phyloP scores from a whole-genome alignment of 139 green algal species.

The Asterochloris erici region DNA sequence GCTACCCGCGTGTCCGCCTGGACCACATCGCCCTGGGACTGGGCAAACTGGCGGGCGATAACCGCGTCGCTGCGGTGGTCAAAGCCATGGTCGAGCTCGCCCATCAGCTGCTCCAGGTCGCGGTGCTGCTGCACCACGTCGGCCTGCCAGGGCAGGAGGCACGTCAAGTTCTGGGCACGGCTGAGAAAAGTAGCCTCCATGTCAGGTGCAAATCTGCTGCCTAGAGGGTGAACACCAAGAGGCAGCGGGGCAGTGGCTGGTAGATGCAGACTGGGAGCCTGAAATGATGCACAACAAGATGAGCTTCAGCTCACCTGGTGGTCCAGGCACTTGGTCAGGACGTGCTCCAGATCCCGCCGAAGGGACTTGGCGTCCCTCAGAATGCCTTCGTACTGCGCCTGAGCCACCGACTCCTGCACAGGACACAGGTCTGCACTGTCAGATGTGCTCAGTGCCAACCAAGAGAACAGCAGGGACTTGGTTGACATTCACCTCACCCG shows the following conservation, averaged over 20 bases:
- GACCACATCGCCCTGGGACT: slow-evolving; percentile 6
- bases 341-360: slow-evolving; percentile 12
- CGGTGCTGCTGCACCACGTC: slow-evolving; percentile 7
- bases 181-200: background rate
- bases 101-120: slow-evolving; percentile 11
- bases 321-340: slow-evolving; percentile 4
- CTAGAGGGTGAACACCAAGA: background rate
- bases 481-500: too few relatives aligned
- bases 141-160: background rate
- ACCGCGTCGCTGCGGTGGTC: background rate
- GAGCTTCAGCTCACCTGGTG: background rate
- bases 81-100: slow-evolving; percentile 2
- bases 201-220: background rate
- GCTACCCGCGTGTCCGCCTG: slow-evolving; percentile 6
- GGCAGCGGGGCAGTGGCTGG: background rate
- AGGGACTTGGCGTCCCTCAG: slow-evolving; percentile 10
- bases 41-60: slow-evolving; percentile 10
- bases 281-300: background rate
- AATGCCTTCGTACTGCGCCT: slow-evolving; percentile 13
- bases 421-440: too few relatives aligned
- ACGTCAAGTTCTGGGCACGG: too few relatives aligned
- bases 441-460: too few relatives aligned
- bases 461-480: too few relatives aligned
- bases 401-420: slow-evolving; percentile 12
- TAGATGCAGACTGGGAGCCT: background rate